These are phyloP conservation scores for Obba rivulosa DNA, from an alignment of 768 basidiomycete species.

Conservation along the genomic window DNA sequence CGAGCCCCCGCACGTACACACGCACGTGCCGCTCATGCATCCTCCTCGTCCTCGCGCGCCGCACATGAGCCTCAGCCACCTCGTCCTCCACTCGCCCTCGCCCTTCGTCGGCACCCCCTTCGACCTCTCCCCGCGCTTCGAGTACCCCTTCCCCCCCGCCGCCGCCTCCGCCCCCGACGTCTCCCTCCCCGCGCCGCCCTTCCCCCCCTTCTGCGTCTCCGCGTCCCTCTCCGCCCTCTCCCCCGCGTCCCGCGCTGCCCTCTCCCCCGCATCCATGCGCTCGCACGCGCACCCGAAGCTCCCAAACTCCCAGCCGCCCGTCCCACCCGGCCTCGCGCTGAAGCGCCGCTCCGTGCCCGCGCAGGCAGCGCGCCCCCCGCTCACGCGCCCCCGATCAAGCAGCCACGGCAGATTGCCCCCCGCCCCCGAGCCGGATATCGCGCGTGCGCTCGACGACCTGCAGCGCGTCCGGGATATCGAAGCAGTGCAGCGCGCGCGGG, in stretches of 20 bases:
- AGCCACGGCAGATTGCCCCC: neutral
- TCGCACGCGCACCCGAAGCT: constrained; percentile 20
- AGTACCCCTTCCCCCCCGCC: constrained; percentile 24
- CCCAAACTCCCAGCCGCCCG: constrained; percentile 11
- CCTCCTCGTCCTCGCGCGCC: constrained; percentile 4
- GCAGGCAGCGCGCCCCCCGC: neutral
- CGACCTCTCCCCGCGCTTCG: constrained; percentile 27
- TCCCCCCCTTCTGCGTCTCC: constrained; percentile 6
- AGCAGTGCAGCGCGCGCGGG: neutral
- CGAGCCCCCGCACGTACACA: neutral
- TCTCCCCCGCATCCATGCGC: constrained; percentile 6
- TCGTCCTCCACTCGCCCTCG: constrained; percentile 26
- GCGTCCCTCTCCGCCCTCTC: neutral
- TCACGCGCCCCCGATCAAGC: neutral
- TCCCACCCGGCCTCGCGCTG: constrained; percentile 15
- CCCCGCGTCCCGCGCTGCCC: neutral
- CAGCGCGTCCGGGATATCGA: neutral
- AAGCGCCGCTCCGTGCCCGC: constrained; percentile 4
- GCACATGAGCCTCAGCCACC: constrained; percentile 13
- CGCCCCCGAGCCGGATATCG: too few species aligned
- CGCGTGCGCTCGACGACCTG: neutral
- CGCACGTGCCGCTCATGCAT: neutral
- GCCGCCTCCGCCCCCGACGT: constrained; percentile 5
- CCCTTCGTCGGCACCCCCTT: constrained; percentile 27
- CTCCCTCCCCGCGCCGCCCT: constrained; percentile 6